Evolutionary conservation across 805 yeast genomes (phyloP).

Genomic region (Metschnikowia gelsemii): DNA sequence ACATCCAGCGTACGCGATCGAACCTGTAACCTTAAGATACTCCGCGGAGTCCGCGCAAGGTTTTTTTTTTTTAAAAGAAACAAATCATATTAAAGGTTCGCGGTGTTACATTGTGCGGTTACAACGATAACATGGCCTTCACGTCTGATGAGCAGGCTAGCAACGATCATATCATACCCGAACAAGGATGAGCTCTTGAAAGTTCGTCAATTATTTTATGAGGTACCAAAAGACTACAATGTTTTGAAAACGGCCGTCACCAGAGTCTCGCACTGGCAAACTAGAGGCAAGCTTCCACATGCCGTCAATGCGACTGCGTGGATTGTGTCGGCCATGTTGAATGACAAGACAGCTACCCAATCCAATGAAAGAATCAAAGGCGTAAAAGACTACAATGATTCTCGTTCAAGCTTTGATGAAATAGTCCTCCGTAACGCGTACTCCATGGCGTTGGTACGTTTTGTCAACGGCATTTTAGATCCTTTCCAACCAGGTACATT

Average conservation of each 20-base stretch:
- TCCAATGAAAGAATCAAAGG: constrained; percentile 4
- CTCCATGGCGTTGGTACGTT: constrained; percentile 73
- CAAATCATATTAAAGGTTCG: no score
- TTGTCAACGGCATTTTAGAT: constrained; percentile 89
- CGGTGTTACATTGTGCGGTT: neutral
- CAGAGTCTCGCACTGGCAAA: constrained; percentile 49
- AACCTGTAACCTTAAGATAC: no score
- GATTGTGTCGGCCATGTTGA: constrained; percentile 49
- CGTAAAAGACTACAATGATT: no score
- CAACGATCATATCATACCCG: constrained; percentile 14
- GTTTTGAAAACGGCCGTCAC: constrained; percentile 11
- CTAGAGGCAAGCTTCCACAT: constrained; percentile 70
- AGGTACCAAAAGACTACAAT: neutral
- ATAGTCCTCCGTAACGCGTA: constrained; percentile 51
- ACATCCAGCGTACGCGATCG: no score
- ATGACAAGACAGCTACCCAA: constrained; percentile 32
- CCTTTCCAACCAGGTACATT: constrained; percentile 75
- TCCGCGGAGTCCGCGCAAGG: no score
- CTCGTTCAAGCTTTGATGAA: constrained; percentile 18
- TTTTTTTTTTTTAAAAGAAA: no score
- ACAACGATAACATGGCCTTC: neutral
- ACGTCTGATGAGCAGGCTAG: neutral
- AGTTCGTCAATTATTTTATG: constrained; percentile 12
- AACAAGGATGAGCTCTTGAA: constrained; percentile 11
- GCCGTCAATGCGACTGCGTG: constrained; percentile 66